Base-by-base conservation (phyloP, 2,329 filamentous ascomycete genomes). In the Leptographium flavum region DNA sequence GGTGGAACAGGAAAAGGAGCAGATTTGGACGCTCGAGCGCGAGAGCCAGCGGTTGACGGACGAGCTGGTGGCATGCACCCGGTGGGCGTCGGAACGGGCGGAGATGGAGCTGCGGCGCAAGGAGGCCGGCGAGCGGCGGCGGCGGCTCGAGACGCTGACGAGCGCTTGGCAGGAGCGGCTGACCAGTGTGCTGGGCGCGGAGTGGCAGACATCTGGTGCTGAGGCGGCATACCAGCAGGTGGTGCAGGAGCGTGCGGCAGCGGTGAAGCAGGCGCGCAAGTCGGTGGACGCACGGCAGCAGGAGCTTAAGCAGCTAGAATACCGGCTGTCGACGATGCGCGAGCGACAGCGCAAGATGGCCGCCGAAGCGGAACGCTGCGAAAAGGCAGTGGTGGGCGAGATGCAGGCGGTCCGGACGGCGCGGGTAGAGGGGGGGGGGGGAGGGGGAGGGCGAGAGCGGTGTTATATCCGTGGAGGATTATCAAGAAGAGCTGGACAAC, bases 1-100 rank as follows among this genome's bases (percentile, higher is more conserved):
- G 50, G 71, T 94, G 19, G 71, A 79, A 39, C 67, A 76, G 28
- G 74, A 79, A 43, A 81, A 86, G 42, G 63, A 68, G 14, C 73
- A 78, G 50, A 67, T 93, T 11, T 74, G 76, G 49, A 69, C 73
- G 37, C 63, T 93, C 2, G 87, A 95, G 55, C 76, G 74, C 19
- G 77, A 83, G 54, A 81, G 74, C 48, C 77, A 83, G 31, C 78
- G 71, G 52, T 70, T 96, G 25, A 81, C 82, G 38, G 67, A 73
- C n/a, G 90, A 96, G 57, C 74, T 95, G 31, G 74, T 87, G 9
- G 83, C 93, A 55, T 86, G 82, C 47, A 94, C 84, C 3, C 79
- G 81, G 47, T 74, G 84, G 47, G 87, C 87, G 6, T 79, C 81
- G 4, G 87, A 94, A 50, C 74, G 87, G 32, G 92, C 90, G 13